Evolutionary conservation across 805 yeast species (phyloP).

Genomic region (Candida silvatica): DNA sequence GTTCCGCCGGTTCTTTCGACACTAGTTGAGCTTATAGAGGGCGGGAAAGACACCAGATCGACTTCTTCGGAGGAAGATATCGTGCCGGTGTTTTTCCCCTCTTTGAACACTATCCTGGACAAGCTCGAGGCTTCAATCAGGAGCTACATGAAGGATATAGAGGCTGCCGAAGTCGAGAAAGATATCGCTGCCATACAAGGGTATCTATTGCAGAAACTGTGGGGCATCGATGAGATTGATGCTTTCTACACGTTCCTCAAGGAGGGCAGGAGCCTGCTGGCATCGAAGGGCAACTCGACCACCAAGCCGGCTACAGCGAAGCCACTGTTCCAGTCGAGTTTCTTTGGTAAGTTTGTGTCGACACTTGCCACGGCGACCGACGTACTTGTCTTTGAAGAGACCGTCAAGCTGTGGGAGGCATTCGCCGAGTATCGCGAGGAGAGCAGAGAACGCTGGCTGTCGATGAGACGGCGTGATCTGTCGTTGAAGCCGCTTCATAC

Average conservation of each 20-base stretch:
- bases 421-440: conserved; percentile 29
- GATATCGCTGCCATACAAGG: conserved; percentile 15
- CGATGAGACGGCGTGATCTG: not conserved
- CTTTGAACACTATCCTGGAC: conserved; percentile 14
- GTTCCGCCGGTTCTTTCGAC: conserved; percentile 31
- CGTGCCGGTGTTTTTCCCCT: conserved; percentile 17
- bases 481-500: not conserved
- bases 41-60: conserved; percentile 4
- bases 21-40: conserved; percentile 34
- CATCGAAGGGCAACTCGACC: conserved; percentile 20
- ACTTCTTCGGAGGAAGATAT: conserved; percentile 4
- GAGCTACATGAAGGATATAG: conserved; percentile 4
- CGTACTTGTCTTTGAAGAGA: conserved; percentile 39
- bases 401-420: conserved; percentile 31
- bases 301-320: conserved; percentile 4
- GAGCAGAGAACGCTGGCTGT: conserved; percentile 12
- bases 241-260: conserved; percentile 31
- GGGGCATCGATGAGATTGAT: conserved; percentile 43
- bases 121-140: conserved; percentile 10
- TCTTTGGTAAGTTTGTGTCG: conserved; percentile 38
- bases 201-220: conserved; percentile 28
- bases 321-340: conserved; percentile 29
- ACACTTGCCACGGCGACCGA: conserved; percentile 31
- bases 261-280: conserved; percentile 23
- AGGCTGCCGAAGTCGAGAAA: not conserved